Percentiles rank a stretch among this genome's conserved stretches.
phyloP scores from a whole-genome alignment of 1,139 yeast species.

The Hemisphaericaspora xylanilytica region DNA sequence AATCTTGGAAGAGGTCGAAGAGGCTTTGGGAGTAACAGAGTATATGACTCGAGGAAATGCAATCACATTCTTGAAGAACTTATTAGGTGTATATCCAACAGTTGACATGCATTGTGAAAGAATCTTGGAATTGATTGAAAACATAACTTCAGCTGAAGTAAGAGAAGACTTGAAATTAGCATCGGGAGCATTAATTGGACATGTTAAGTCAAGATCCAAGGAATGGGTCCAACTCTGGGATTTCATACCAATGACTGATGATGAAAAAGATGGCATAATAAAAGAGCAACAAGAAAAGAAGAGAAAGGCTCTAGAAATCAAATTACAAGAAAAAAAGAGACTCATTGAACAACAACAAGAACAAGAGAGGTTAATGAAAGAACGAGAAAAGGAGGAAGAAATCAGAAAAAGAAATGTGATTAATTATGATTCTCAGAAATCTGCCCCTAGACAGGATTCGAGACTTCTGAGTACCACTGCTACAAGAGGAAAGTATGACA shows the following conservation, averaged over 20 bases:
- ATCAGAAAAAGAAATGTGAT: slow-evolving; percentile 13
- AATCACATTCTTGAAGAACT: slow-evolving; percentile 71
- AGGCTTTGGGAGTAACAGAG: slow-evolving; percentile 53
- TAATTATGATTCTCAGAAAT: slow-evolving; percentile 23
- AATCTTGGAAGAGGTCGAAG: slow-evolving; percentile 45
- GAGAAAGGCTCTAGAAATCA: slow-evolving; percentile 17
- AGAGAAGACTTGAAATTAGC: slow-evolving; percentile 83
- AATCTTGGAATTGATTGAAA: slow-evolving; percentile 47
- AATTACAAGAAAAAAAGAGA: slow-evolving; percentile 17
- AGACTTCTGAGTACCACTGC: slow-evolving; percentile 17
- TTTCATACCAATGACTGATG: slow-evolving; percentile 46
- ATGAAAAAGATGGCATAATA: slow-evolving; percentile 23
- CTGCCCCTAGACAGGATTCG: slow-evolving; percentile 21
- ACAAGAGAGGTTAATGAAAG: slow-evolving; percentile 19
- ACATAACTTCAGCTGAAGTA: slow-evolving; percentile 51
- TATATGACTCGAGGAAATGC: slow-evolving; percentile 84
- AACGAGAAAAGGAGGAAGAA: slow-evolving; percentile 16
- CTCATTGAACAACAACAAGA: slow-evolving; percentile 21
- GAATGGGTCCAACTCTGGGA: slow-evolving; percentile 62
- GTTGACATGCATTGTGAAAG: slow-evolving; percentile 66
- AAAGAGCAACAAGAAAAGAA: slow-evolving; percentile 20
- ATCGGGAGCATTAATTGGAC: slow-evolving; percentile 74
- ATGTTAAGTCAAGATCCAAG: slow-evolving; percentile 56
- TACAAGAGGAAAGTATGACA: slow-evolving; percentile 28
- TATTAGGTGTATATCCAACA: slow-evolving; percentile 64